Base-by-base conservation (phyloP, 1,284 basidiomycete species). In the Ganoderma lucidum region DNA sequence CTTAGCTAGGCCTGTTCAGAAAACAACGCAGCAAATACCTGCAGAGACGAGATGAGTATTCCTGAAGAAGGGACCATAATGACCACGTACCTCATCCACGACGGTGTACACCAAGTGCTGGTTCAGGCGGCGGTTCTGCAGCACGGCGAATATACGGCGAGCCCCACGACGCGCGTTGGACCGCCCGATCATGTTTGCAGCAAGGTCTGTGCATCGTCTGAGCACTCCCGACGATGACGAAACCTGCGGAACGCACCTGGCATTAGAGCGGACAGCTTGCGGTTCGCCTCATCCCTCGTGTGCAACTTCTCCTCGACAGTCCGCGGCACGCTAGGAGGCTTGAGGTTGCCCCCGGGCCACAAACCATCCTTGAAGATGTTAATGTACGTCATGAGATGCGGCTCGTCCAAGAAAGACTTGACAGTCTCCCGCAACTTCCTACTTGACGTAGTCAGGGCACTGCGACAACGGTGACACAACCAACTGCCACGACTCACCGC, bases 121-220 rank as follows among this genome's bases (percentile, higher is more conserved):
- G 79, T 98, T 98, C 45, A 99, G 83, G 23, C 97, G 86, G 65
- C 92, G 87, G 77, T 99, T 98, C 80, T 99, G 97, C 59, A 98
- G 80, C 0, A 97, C 94, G 2, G 96, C 92, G 78, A 98, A 98
- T 70, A 97, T 92, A 63, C 95, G 87, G 62, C 96, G 87, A 3
- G 97, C 96, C 6, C 96, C 97, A 58, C 96, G 87, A 8, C 96
- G 88, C 12, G 97, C 96, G 78, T 99, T 98, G 2, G 95, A 92
- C 32, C 96, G 87, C 10, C 97, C 97, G 72, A 99, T 97, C 90
- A 98, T 95, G 77, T 97, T 98, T 6, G 97, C 95, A 39, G 95
- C 96, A 60, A 98, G 81, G 76, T 98, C 97, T 96, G 71, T 1
- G 23, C 37, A n/a, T 14, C 14, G 23, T 23, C 14, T 63, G 14